phyloP scores from a whole-genome alignment of 129 eudicot genomes.

The Flaveria sonorensis region DNA sequence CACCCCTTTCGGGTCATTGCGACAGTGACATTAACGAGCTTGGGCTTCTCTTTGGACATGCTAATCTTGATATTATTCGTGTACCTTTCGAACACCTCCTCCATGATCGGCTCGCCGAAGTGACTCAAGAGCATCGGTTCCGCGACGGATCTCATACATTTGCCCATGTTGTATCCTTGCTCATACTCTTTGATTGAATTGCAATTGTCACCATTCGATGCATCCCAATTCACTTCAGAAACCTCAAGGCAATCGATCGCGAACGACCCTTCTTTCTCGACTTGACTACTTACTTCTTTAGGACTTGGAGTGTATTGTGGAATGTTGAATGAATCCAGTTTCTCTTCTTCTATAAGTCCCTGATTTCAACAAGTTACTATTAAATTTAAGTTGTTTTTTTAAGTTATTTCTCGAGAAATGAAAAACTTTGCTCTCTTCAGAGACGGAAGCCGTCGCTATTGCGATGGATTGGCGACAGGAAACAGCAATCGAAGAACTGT shows the following conservation, averaged over 20 bases:
- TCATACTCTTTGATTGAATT: background rate
- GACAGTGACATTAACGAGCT: slow-evolving; percentile 42
- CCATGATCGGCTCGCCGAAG: slow-evolving; percentile 50
- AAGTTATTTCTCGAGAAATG: background rate
- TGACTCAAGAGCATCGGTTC: slow-evolving; percentile 54
- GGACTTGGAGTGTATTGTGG: slow-evolving; percentile 47
- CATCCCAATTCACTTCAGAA: slow-evolving; percentile 48
- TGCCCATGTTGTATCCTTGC: slow-evolving; percentile 43
- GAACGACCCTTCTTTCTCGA: slow-evolving; percentile 52
- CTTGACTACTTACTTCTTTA: slow-evolving; percentile 37
- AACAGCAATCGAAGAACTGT: too few species aligned
- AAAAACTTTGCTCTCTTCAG: too few species aligned
- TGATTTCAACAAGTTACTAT: background rate
- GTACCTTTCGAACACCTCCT: slow-evolving; percentile 51
- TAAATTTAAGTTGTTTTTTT: background rate
- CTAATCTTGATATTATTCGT: slow-evolving; percentile 28
- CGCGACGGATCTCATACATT: slow-evolving; percentile 56
- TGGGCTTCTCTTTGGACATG: slow-evolving; percentile 43
- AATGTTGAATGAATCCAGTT: slow-evolving; percentile 45
- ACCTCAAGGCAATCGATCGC: slow-evolving; percentile 35
- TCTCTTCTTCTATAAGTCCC: slow-evolving; percentile 44
- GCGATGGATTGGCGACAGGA: too few species aligned
- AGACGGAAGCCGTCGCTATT: too few species aligned
- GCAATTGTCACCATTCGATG: background rate
- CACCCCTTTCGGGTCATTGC: slow-evolving; percentile 42